Conservation (phyloP, 768 basidiomycete genomes). For the Kwoniella pini region DNA sequence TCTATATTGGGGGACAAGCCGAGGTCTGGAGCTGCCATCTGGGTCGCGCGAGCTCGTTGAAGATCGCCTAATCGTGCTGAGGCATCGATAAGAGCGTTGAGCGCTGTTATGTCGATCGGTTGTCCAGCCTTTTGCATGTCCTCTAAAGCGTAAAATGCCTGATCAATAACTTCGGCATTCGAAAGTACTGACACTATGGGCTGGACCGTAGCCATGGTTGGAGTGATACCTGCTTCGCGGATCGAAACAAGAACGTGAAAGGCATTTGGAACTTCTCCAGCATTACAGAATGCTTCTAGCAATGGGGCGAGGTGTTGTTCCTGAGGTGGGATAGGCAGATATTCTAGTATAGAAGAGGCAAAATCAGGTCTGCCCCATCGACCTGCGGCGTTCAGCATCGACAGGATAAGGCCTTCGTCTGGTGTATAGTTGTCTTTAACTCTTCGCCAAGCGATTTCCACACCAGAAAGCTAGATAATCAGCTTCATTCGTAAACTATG, state of each 20-base stretch:
- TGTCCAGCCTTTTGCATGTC: constrained; percentile 62
- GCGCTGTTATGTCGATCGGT: constrained; percentile 62
- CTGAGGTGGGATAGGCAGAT: constrained; percentile 61
- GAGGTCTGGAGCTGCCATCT: constrained; percentile 65
- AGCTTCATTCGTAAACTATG: neutral
- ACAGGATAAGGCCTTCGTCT: constrained; percentile 72
- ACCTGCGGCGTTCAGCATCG: constrained; percentile 71
- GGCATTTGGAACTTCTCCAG: constrained; percentile 65
- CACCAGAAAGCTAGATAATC: constrained; percentile 67
- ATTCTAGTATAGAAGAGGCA: constrained; percentile 66
- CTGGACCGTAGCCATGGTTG: constrained; percentile 61
- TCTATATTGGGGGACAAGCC: constrained; percentile 63
- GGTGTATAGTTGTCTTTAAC: constrained; percentile 63
- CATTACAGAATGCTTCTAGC: constrained; percentile 69
- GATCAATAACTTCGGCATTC: constrained; percentile 62
- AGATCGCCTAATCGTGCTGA: constrained; percentile 66
- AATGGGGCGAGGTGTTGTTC: constrained; percentile 79
- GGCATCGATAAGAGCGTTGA: constrained; percentile 70
- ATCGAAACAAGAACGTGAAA: constrained; percentile 65
- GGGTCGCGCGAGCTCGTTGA: constrained; percentile 74
- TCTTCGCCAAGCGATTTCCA: constrained; percentile 65
- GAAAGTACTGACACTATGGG: constrained; percentile 62
- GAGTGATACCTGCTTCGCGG: constrained; percentile 60
- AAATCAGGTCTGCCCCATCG: constrained; percentile 71
- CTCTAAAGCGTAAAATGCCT: constrained; percentile 66